Conservation (phyloP, 805 yeast species). For the Candida maris region DNA sequence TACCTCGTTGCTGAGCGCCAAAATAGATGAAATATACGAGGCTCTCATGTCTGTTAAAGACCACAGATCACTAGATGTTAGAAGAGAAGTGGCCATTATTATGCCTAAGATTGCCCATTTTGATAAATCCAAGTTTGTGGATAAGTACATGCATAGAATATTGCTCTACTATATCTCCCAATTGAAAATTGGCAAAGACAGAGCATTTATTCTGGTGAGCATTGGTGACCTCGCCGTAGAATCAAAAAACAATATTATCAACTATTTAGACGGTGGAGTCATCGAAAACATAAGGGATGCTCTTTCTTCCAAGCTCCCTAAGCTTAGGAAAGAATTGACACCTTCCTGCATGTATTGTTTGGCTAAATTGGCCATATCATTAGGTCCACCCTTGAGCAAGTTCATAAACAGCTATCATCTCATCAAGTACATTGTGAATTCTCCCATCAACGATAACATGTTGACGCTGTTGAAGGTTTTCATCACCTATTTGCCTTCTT, state of each 20-base stretch:
- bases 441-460: slow-evolving; percentile 82
- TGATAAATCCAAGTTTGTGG: slow-evolving; percentile 70
- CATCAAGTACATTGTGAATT: slow-evolving; percentile 71
- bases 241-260: slow-evolving; percentile 79
- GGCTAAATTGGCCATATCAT: slow-evolving; percentile 80
- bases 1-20: slow-evolving; percentile 67
- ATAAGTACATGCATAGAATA: slow-evolving; percentile 75
- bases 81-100: slow-evolving; percentile 81
- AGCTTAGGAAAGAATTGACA: slow-evolving; percentile 68
- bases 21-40: slow-evolving; percentile 74
- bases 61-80: slow-evolving; percentile 67
- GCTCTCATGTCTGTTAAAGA: slow-evolving; percentile 71
- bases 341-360: slow-evolving; percentile 86
- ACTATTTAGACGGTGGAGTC: slow-evolving; percentile 86
- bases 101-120: slow-evolving; percentile 81
- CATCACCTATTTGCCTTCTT: slow-evolving; percentile 71
- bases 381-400: slow-evolving; percentile 90
- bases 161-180: slow-evolving; percentile 74
- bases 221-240: slow-evolving; percentile 81
- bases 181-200: slow-evolving; percentile 67
- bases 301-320: slow-evolving; percentile 54
- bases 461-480: slow-evolving; percentile 68
- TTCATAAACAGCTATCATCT: slow-evolving; percentile 74
- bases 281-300: slow-evolving; percentile 81
- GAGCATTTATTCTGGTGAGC: slow-evolving; percentile 69